Conservation (phyloP, 2,329 filamentous ascomycete genomes). For the Helotiales sp. region DNA sequence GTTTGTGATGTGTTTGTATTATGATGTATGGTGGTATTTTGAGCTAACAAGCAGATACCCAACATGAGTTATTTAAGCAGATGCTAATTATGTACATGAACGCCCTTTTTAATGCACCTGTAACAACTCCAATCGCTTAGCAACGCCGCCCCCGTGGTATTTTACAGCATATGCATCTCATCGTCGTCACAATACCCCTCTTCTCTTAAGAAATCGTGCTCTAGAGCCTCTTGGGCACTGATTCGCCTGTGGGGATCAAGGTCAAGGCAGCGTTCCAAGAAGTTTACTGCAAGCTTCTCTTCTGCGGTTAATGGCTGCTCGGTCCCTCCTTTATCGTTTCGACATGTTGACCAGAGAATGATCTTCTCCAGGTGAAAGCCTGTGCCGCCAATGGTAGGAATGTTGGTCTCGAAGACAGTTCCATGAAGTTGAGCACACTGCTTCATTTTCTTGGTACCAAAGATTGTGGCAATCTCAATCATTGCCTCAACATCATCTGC, state of each 20-base stretch:
- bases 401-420: slow-evolving; percentile 87
- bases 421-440: slow-evolving; percentile 81
- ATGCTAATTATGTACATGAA: slow-evolving; percentile 6
- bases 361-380: slow-evolving; percentile 93
- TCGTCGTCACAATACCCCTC: slow-evolving; percentile 51
- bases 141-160: slow-evolving; percentile 2
- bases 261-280: slow-evolving; percentile 72
- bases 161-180: slow-evolving; percentile 46
- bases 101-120: slow-evolving; percentile 1
- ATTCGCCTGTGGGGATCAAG: slow-evolving; percentile 73
- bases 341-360: slow-evolving; percentile 89
- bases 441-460: slow-evolving; percentile 83
- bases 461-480: slow-evolving; percentile 96
- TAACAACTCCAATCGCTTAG: neutral
- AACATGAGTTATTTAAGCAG: neutral
- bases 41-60: slow-evolving; percentile 2
- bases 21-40: slow-evolving; percentile 2
- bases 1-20: too few relatives aligned
- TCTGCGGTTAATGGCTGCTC: slow-evolving; percentile 58
- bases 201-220: slow-evolving; percentile 66
- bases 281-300: slow-evolving; percentile 72
- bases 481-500: slow-evolving; percentile 97
- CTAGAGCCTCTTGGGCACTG: slow-evolving; percentile 71
- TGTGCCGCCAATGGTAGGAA: slow-evolving; percentile 82
- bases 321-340: slow-evolving; percentile 55